Conservation (phyloP, 371 early-diverging fungal genomes). For the Zychaea mexicana region DNA sequence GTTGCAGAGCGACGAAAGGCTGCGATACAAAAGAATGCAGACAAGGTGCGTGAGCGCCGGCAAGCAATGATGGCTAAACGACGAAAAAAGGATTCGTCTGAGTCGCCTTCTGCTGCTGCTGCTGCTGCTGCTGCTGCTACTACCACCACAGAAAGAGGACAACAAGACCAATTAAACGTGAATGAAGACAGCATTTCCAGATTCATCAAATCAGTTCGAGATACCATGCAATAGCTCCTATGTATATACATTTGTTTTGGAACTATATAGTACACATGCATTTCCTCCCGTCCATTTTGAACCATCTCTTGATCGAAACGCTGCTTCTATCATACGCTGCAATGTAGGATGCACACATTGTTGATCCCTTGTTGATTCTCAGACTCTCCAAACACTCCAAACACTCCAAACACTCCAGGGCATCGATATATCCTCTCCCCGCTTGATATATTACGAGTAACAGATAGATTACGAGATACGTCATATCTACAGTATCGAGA, state of each 20-base stretch:
- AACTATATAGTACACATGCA: neutral
- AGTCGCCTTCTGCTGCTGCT: neutral
- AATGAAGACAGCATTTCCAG: conserved; percentile 34
- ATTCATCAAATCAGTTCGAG: conserved; percentile 32
- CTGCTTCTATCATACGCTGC: too few relatives aligned
- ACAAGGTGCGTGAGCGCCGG: conserved; percentile 40
- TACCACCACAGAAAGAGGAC: neutral
- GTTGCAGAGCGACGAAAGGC: conserved; percentile 54
- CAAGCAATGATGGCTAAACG: conserved; percentile 33
- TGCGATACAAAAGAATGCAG: conserved; percentile 49
- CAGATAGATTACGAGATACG: too few relatives aligned
- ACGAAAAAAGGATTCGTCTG: neutral
- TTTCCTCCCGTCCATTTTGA: neutral
- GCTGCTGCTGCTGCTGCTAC: neutral
- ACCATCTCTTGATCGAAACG: too few relatives aligned
- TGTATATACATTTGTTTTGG: neutral
- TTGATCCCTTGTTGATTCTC: too few relatives aligned
- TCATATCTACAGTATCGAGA: too few relatives aligned
- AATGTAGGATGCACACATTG: too few relatives aligned
- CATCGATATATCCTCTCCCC: too few relatives aligned
- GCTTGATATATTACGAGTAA: too few relatives aligned
- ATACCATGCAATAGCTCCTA: neutral
- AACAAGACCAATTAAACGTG: conserved; percentile 7
- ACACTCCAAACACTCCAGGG: too few relatives aligned
- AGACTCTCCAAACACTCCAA: too few relatives aligned